Base-by-base conservation (phyloP, 352 stramenopile genomes). In the Phytopythium mirpurense region DNA sequence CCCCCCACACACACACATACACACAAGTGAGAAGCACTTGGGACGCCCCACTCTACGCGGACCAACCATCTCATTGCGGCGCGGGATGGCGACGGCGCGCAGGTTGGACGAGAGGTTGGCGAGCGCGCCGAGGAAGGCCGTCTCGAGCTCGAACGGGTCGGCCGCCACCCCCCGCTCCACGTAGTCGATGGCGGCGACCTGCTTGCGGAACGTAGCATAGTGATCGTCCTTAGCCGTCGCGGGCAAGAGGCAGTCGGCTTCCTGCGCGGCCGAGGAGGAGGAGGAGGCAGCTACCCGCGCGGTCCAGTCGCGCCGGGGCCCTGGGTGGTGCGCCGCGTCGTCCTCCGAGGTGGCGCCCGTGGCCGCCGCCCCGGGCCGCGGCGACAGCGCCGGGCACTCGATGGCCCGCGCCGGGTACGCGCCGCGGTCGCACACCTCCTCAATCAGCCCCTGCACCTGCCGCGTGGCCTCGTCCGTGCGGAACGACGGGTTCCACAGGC, bases 71-170 rank as follows among this genome's bases (percentile, higher is more conserved):
- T 72, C 72, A 54, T 82, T 90, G 57, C 72, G 83, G 8, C 65
- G 56, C 27, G 70, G 59, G 49, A 78, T 74, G 15, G 78, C 65
- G 24, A 90, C 75, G 19, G 76, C 60, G 5, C 78, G 70, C 19
- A 93, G 60, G 51, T 88, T 91, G 12, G 78, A 91, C 34, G 81
- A 90, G 7, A 93, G 46, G 31, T 78, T 87, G 18, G 77, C 78
- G n/a, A 93, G 61, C 3, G 77, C 82, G 1, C 63, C 66, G 41
- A 93, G 60, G 51, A 93, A 93, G 21, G 67, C 52, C 9, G 74
- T 80, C 54, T 90, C 80, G 2, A 74, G 60, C 53, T 88, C 68
- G 59, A 93, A 93, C 43, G 83, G 78, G 29, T 88, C 69, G 2
- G 49, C 63, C 1, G 56, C 48, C 11, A 60, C 31, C 26, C 74